phyloP scores from a whole-genome alignment of 2,329 filamentous ascomycete species.

The Diaporthe sp. region DNA sequence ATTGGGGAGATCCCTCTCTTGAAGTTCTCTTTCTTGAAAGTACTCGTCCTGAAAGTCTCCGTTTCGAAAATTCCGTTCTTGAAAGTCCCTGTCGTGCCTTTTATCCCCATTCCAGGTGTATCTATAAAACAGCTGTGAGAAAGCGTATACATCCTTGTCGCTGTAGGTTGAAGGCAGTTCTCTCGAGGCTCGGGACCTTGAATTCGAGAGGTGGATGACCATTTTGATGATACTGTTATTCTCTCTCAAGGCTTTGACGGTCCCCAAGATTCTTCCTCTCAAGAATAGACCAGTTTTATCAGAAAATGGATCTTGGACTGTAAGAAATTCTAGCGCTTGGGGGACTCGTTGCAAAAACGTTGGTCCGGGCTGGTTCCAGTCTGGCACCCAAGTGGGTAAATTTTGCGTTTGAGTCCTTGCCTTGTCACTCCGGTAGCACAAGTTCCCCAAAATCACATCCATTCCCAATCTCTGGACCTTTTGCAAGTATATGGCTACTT shows the following conservation, averaged over 20 bases:
- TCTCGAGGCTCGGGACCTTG: background rate
- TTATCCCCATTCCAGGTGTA: no score
- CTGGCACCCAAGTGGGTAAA: background rate
- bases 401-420: background rate
- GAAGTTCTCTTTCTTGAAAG: no score
- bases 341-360: background rate
- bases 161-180: background rate
- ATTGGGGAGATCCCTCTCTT: no score
- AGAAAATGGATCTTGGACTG: accelerated
- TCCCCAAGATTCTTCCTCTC: background rate
- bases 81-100: no score
- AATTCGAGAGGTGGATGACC: background rate
- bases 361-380: background rate
- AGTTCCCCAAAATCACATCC: background rate
- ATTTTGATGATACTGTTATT: no score
- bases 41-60: no score
- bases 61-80: no score
- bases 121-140: no score
- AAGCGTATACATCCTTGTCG: background rate
- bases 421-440: background rate
- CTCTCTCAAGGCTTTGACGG: background rate
- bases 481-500: background rate
- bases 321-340: background rate
- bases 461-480: background rate
- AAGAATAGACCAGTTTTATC: background rate